Percentiles rank a stretch among this genome's conserved stretches.
phyloP scores from a whole-genome alignment of 2,329 filamentous ascomycete species.

The Colletotrichum camelliae region DNA sequence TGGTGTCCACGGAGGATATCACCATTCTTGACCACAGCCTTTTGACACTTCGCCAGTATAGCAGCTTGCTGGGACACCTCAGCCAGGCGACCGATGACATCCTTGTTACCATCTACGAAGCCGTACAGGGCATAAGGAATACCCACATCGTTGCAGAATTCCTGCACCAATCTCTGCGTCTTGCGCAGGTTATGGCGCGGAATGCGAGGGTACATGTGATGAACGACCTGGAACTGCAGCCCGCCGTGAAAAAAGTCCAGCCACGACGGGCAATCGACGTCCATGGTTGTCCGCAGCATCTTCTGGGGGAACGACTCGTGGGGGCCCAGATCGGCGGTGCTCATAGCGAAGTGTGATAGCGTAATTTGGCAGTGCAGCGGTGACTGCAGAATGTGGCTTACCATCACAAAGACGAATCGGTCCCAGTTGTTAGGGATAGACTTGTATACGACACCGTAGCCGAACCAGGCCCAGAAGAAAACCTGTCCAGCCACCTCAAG shows the following conservation, averaged over 20 bases:
- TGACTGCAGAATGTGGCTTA: conserved; percentile 82
- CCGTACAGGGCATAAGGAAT: conserved; percentile 88
- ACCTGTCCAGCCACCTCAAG: conserved; percentile 78
- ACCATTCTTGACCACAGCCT: conserved; percentile 43
- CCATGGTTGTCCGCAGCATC: conserved; percentile 93
- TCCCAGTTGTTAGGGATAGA: conserved; percentile 72
- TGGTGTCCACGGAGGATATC: conserved; percentile 24
- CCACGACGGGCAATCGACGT: conserved; percentile 87
- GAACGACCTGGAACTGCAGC: conserved; percentile 87
- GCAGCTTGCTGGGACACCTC: conserved; percentile 82
- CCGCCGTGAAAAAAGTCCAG: conserved; percentile 90
- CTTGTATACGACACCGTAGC: conserved; percentile 79
- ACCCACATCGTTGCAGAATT: conserved; percentile 82
- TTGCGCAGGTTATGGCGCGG: conserved; percentile 83
- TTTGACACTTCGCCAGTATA: conserved; percentile 78
- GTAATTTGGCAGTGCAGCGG: conserved; percentile 90
- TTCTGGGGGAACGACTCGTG: conserved; percentile 88
- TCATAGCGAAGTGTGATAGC: conserved; percentile 93
- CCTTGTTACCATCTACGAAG: conserved; percentile 82
- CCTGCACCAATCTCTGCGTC: conserved; percentile 76
- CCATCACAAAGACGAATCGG: conserved; percentile 76
- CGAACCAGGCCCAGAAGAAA: conserved; percentile 89
- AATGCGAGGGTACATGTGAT: conserved; percentile 84
- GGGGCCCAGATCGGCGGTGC: conserved; percentile 82
- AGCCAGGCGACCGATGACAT: conserved; percentile 77